Evolutionary conservation across 2,329 filamentous ascomycete genomes (phyloP), one percentile per base, ranked within the genome.

Genomic region (Coniochaeta sp.): DNA sequence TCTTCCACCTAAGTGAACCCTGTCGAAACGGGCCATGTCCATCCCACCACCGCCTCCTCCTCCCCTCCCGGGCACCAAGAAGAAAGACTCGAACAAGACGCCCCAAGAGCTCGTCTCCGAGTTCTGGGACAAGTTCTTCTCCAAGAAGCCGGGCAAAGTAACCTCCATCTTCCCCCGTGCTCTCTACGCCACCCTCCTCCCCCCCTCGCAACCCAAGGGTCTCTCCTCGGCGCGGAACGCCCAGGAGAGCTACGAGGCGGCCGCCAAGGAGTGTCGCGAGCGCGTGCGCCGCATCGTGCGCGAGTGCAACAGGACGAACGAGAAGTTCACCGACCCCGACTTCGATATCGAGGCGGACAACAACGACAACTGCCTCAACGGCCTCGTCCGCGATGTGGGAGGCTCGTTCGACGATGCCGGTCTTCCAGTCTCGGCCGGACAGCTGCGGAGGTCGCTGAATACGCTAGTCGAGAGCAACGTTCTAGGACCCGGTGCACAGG

Each of bases 281-380:
- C 71, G 69, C 47, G 76, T 79, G 17, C 68, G 66, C 40, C 71
- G 73, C 40, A 71, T 77, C 58, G 71, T 77, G 43, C 68, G 68
- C 44, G 75, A 78, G 62, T 79, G 76, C 66, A 67, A 73, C 47
- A 74, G 75, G 31, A 78, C 74, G 26, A 79, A 79, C 62, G 71
- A 76, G 60, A 79, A 77, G 66, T 79, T 75, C 60, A 76, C 73
- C 52, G 77, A 79, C 58, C 70, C 74, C 1, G 75, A 77, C 63
- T 79, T 77, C 60, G 75, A 78, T 60, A 73, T 78, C 57, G 76
- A 77, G 64, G 62, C 64, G 6, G 76, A 79, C 60, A 65, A 66
- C 1, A 58, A 66, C 12, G 58, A 67, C 22, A 76, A 78, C 63
- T 78, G 76, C 50, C 70, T 78, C 33, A 66, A 70, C 52, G 70